Conservation (phyloP, 768 basidiomycete genomes). For the Suillus fuscotomentosus region DNA sequence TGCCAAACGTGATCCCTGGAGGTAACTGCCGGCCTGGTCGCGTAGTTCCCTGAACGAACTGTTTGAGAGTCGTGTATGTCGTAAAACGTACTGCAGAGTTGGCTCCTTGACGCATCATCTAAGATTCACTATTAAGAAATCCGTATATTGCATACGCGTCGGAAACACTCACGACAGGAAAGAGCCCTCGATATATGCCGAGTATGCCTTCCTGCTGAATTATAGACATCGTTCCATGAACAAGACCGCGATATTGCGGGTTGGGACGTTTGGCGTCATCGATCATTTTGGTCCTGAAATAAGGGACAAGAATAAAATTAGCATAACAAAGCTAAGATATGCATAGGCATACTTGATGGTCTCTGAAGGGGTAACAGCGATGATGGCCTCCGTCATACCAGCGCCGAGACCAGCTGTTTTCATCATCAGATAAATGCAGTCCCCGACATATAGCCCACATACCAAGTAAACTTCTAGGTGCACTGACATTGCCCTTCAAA, state of each 20-base stretch:
- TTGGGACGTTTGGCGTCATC: conserved; percentile 86
- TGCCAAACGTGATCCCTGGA: conserved; percentile 86
- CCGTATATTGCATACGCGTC: neutral
- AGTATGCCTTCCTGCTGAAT: conserved; percentile 80
- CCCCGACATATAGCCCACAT: conserved; percentile 14
- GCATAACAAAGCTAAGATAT: too few species aligned
- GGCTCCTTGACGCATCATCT: conserved; percentile 98
- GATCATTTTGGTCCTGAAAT: conserved; percentile 89
- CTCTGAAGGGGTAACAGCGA: conserved; percentile 96
- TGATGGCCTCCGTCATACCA: conserved; percentile 87
- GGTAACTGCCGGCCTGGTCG: conserved; percentile 78
- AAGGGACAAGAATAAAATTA: neutral
- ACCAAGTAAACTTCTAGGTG: conserved; percentile 84
- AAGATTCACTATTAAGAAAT: neutral
- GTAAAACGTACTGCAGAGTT: conserved; percentile 94
- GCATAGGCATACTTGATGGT: conserved; percentile 83
- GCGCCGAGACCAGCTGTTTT: conserved; percentile 73
- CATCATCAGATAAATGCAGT: neutral
- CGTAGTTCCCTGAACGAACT: conserved; percentile 83
- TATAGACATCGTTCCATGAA: conserved; percentile 83
- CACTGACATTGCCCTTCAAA: conserved; percentile 82
- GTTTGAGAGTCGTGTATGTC: conserved; percentile 91
- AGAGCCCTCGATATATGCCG: conserved; percentile 88
- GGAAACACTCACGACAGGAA: conserved; percentile 77
- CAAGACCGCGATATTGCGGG: conserved; percentile 83